phyloP scores from a whole-genome alignment of 2,329 filamentous ascomycete genomes.

The Botryotinia convoluta region DNA sequence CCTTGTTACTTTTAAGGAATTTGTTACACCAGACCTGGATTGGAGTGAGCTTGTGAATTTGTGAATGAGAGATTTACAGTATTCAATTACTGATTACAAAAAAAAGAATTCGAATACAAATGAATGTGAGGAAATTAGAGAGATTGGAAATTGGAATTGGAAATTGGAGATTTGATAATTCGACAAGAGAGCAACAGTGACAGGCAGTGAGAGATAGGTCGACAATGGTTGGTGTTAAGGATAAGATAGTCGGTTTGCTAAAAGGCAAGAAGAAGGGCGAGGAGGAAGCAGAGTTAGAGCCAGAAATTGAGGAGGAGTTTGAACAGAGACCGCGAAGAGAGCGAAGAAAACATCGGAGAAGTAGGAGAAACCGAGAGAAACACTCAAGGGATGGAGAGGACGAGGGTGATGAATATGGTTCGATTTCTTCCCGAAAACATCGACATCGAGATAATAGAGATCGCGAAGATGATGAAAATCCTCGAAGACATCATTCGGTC shows the following conservation, averaged over 20 bases:
- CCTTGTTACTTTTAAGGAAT: background rate
- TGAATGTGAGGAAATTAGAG: background rate
- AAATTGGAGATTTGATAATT: background rate
- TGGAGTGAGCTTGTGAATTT: background rate
- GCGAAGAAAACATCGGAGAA: constrained; percentile 13
- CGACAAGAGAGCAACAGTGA: background rate
- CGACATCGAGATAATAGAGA: background rate
- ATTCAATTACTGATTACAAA: background rate
- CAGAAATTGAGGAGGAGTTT: background rate
- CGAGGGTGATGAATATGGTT: background rate
- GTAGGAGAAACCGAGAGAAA: constrained; percentile 7
- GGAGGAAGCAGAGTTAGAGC: background rate
- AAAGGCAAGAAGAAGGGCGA: constrained; percentile 8
- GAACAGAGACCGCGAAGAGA: constrained; percentile 13
- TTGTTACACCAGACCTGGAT: background rate
- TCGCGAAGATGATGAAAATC: constrained; percentile 9
- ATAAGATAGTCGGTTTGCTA: constrained; percentile 4
- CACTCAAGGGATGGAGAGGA: background rate
- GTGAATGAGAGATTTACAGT: background rate
- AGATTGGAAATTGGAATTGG: background rate
- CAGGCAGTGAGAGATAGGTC: background rate
- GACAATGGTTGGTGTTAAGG: constrained; percentile 15
- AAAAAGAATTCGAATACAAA: background rate
- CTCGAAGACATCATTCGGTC: constrained; percentile 7
- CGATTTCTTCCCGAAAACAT: background rate